Percentiles rank a stretch among this genome's conserved stretches.
Conservation (phyloP, 441 rosid species). For the Geranium incanum region DNA sequence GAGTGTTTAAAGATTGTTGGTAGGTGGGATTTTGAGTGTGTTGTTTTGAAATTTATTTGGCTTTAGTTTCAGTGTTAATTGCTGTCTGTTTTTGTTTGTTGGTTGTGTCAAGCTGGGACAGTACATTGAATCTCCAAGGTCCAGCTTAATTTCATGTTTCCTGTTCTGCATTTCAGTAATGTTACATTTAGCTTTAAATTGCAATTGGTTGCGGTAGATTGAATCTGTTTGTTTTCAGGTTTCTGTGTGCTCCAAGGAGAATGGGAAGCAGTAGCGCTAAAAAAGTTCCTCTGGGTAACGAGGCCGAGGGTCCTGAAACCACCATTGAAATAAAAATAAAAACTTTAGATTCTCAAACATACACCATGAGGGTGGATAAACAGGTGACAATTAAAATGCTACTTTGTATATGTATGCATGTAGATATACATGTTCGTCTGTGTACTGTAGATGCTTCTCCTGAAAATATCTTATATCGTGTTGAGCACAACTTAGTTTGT, state of each 20-base stretch:
- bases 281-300: conserved; percentile 31
- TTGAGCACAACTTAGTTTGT: background rate
- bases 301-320: conserved; percentile 47
- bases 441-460: background rate
- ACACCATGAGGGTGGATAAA: conserved; percentile 80
- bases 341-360: conserved; percentile 90
- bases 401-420: conserved; percentile 7
- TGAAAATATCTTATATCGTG: background rate
- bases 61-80: background rate
- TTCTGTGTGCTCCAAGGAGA: conserved; percentile 23
- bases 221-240: conserved; percentile 17
- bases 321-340: conserved; percentile 79
- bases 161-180: background rate
- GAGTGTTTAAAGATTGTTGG: background rate
- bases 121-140: background rate
- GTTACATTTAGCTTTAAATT: background rate
- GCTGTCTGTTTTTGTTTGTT: background rate
- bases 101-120: background rate
- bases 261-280: conserved; percentile 56
- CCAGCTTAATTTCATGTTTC: background rate
- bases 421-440: background rate
- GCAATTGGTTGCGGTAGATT: background rate
- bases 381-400: conserved; percentile 38
- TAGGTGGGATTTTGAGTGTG: background rate
- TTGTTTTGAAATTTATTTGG: background rate